A percentile compares a stretch with the other conserved stretches of the same genome.
Conservation (phyloP, 1,139 yeast genomes). For the Sugiyamaella pinicola region DNA sequence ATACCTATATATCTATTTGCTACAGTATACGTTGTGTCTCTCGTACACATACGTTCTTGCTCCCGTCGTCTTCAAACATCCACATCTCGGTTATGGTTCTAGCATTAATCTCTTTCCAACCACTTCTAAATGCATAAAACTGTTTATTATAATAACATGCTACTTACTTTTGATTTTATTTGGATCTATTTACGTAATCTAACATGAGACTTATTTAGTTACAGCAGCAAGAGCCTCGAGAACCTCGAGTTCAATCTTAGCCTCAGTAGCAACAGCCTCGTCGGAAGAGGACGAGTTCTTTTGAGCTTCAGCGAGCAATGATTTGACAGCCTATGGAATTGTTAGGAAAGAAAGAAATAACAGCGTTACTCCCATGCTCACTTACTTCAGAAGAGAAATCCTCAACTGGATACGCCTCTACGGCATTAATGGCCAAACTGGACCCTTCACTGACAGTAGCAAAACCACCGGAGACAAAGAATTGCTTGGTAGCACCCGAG, state of each 20-base stretch:
- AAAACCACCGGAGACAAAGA: slow-evolving; percentile 91
- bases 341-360: slow-evolving; percentile 6
- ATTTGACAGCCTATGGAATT: slow-evolving; percentile 58
- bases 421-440: slow-evolving; percentile 85
- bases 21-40: too few species aligned
- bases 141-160: slow-evolving; percentile 12
- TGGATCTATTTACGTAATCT: slow-evolving; percentile 11
- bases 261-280: slow-evolving; percentile 90
- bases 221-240: slow-evolving; percentile 90
- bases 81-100: background rate
- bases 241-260: slow-evolving; percentile 92
- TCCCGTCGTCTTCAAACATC: too few species aligned
- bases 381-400: slow-evolving; percentile 70
- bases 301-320: slow-evolving; percentile 90
- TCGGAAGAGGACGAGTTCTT: slow-evolving; percentile 83
- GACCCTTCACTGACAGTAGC: slow-evolving; percentile 97
- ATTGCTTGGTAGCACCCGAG: slow-evolving; percentile 78
- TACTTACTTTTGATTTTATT: slow-evolving; percentile 7
- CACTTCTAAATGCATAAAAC: background rate
- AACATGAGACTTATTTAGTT: slow-evolving; percentile 60
- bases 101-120: background rate
- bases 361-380: background rate
- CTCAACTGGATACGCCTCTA: slow-evolving; percentile 93
- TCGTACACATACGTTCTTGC: too few species aligned
- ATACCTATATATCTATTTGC: too few species aligned